Evolutionary conservation across 192 early-diverging fungal genomes (phyloP), one percentile per base, ranked within the genome.

Genomic region (Phycomyces blakesleeanus): DNA sequence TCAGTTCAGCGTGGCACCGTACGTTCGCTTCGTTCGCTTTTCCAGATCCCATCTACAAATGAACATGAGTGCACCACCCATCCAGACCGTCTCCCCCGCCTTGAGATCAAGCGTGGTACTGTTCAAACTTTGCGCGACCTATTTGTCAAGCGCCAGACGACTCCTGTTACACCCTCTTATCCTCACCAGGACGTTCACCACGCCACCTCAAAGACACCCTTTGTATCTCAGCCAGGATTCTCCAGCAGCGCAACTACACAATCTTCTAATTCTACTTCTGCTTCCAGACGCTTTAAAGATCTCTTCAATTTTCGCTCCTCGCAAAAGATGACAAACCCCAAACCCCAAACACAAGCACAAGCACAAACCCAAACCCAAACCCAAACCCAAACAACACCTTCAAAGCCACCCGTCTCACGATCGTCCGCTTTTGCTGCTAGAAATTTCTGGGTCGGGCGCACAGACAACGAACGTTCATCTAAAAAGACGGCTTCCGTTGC

Each of bases 1-100:
- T 56, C 67, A 57, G 50, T 69, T 14, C 67, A 69, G 25, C 57
- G 51, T 22, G 60, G 55, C 26, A 69, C 67, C 42, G 67, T 69
- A 24, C 59, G 60, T 18, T 69, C 67, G 10, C 55, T 69, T 24
- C 59, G 67, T n/a, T 69, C 67, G 15, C 34, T 69, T 25, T 69
- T 69, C 37, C 59, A 61, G 59, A 29, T 61, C 37, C 44, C 63
- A 27, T 61, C 63, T 16, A 54, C 59, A 9, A 61, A 20, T 27
- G 42, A 24, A 1, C 25, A 24, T 14, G 44, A n/a, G 6, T 54
- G n/a, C 39, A 26, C 40, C n/a, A 37, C 18, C n/a, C 37, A 50
- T 5, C 25, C 59, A 7, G 38, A 60, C 16, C 67, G 52, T 50
- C 29, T 63, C 12, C 27, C 21, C 14, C 27, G 59, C 2, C 18